phyloP scores from a whole-genome alignment of 208 protist genomes.

The Trypanosoma mega region DNA sequence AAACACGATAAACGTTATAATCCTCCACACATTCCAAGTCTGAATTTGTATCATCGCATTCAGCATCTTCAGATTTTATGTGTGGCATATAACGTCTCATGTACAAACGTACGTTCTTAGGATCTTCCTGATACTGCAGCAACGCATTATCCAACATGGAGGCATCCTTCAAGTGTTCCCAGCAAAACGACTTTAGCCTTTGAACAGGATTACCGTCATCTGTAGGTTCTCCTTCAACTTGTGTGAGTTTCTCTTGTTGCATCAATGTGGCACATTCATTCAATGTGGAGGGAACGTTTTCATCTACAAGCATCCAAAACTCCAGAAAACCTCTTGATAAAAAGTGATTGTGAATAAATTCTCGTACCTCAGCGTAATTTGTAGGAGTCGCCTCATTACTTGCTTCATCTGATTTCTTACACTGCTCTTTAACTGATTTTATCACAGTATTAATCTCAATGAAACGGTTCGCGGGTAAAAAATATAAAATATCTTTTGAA shows the following conservation, averaged over 20 bases:
- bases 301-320: conserved; percentile 26
- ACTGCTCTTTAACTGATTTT: too few relatives aligned
- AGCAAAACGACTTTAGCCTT: conserved; percentile 23
- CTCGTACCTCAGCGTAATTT: not conserved
- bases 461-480: too few relatives aligned
- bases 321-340: not conserved
- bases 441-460: too few relatives aligned
- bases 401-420: too few relatives aligned
- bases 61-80: not conserved
- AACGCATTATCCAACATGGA: conserved; percentile 1
- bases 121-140: not conserved
- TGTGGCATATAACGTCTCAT: not conserved
- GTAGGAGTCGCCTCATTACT: not conserved
- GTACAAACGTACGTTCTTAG: not conserved
- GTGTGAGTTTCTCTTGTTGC: not conserved
- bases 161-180: conserved; percentile 1
- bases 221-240: not conserved
- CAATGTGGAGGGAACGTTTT: conserved; percentile 18
- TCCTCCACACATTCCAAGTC: conserved; percentile 19
- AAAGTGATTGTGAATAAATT: conserved; percentile 6
- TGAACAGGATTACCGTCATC: not conserved
- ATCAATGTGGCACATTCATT: not conserved
- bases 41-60: not conserved
- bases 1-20: conserved; percentile 29
- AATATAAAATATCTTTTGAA: too few relatives aligned